These are phyloP conservation scores for Peniophora sp. DNA, from an alignment of 1,284 basidiomycete species.

Conservation along the genomic window DNA sequence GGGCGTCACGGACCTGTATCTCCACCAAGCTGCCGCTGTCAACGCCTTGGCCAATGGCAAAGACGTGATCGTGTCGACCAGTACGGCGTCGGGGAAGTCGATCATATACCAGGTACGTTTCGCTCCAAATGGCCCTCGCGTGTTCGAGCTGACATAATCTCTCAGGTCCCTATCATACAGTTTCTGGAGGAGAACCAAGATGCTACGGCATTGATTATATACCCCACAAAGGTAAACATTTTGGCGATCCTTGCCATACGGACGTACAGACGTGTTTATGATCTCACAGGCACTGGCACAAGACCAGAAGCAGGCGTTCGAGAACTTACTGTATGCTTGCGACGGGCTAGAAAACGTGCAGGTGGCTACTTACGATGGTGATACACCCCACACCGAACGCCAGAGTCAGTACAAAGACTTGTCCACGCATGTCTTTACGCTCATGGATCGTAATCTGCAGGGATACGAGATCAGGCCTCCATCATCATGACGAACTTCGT, in stretches of 20 bases:
- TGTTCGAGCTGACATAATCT: no score
- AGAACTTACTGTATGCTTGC: conserved; percentile 57
- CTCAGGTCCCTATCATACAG: conserved; percentile 64
- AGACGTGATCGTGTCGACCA: conserved; percentile 85
- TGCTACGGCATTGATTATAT: conserved; percentile 79
- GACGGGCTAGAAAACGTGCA: conserved; percentile 55
- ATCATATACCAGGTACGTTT: conserved; percentile 72
- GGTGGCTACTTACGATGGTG: conserved; percentile 84
- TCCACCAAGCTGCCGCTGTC: conserved; percentile 77
- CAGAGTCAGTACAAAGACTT: conserved; percentile 29
- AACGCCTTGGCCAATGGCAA: conserved; percentile 52
- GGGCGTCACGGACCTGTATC: conserved; percentile 64
- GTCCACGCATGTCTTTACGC: neutral
- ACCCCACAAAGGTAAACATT: conserved; percentile 74
- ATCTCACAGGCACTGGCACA: conserved; percentile 72
- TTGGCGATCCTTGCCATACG: neutral
- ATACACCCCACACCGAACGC: conserved; percentile 68
- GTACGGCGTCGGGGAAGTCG: conserved; percentile 89
- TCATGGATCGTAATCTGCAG: conserved; percentile 24
- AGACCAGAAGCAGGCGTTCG: conserved; percentile 70
- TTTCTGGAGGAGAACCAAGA: conserved; percentile 56
- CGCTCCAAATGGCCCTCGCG: no score
- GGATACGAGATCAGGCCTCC: conserved; percentile 55
- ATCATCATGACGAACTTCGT: conserved; percentile 78
- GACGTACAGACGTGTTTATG: conserved; percentile 1